Base-by-base conservation (phyloP, 129 eudicot genomes). In the Arctium lappa region DNA sequence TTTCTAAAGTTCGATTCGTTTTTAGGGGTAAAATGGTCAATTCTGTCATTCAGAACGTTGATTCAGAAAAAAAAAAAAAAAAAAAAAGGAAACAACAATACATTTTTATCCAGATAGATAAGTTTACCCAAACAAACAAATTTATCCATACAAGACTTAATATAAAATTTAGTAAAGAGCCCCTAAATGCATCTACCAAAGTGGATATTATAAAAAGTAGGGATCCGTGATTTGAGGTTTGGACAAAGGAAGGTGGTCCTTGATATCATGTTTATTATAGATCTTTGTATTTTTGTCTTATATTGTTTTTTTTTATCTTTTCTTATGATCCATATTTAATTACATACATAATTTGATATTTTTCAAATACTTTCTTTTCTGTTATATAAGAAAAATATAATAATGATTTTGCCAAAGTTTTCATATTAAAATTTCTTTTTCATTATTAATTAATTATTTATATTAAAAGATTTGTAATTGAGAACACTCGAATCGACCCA, bases 151-250 rank as follows among this genome's bases (percentile, higher is more conserved):
- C 27, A 22, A 22, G 27, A 22, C 27, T 22, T 22, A 22, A 22
- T 22, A 0, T 22, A 22, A 22, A 22, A 22, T 22, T 22, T 22
- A 22, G 27, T 22, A 22, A 22, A 22, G 0, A 22, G 27, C 27
- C 27, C 27, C 8, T 60, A 56, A 48, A 2, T 6, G 10, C 46
- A 44, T n/a, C 22, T 37, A n/a, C 31, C 34, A 7, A 78, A 66
- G 31, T 30, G 34, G 15, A 60, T 60, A 81, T 48, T 46, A 78
- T 60, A 73, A 73, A 34, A 12, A 40, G 77, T 40, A 73, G 62
- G 73, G 74, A 63, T 73, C 85, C 85, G 85, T 81, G 85, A 81
- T 81, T 81, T 74, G n/a, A 73, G 85, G 74, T 48, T 34, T 78
- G 63, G 74, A 73, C 77, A 73, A 39, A 73, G n/a, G 62, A 73